Evolutionary conservation across 192 early-diverging fungal genomes (phyloP), one percentile per base, ranked within the genome.

Genomic region (Dimargaris xerosporica): DNA sequence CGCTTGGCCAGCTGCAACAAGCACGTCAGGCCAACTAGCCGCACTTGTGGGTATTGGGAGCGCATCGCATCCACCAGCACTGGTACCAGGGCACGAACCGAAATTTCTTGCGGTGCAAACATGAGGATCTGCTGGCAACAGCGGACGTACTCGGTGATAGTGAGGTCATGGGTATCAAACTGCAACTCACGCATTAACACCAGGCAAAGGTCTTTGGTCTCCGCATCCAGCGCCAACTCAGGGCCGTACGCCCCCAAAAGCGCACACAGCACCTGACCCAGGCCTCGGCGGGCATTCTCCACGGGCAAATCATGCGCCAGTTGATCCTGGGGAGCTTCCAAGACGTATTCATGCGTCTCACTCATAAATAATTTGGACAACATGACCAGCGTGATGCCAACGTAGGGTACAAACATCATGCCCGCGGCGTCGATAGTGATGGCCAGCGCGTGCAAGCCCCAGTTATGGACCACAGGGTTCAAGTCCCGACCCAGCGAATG

Each of bases 391-490:
- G 93, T 96, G 51, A 88, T 86, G 31, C 84, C 89, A 0, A 92
- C 93, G 74, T 85, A 91, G 0, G 87, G 83, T 25, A 82, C 89
- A 65, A 90, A 99, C 90, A 94, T 93, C 26, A 87, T 70, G 0
- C 94, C 93, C 0, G 94, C 87, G 25, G 91, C 87, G 48, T 90
- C 80, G 6, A 96, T 87, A 0, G 87, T 90, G 64, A 91, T 73
- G 9, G 87, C 84, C 58, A 99, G 69, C 0, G 93, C 83, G 31
- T 85, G 79, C 16, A 96, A 65, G 0, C 94, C 93, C 92, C 94
- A 99, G 3, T 82, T 84, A 66, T 97, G 92, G 13, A 99, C 93
- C 0, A 94, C 71, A 0, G 94, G 91, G 70, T 99, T 91, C 6
- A 89, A 80, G 70, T 99, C 96, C 47, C 84, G 82, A 1, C 88